Evolutionary conservation across 2,329 filamentous ascomycete species (phyloP).

Genomic region (Hypoxylon sp.): DNA sequence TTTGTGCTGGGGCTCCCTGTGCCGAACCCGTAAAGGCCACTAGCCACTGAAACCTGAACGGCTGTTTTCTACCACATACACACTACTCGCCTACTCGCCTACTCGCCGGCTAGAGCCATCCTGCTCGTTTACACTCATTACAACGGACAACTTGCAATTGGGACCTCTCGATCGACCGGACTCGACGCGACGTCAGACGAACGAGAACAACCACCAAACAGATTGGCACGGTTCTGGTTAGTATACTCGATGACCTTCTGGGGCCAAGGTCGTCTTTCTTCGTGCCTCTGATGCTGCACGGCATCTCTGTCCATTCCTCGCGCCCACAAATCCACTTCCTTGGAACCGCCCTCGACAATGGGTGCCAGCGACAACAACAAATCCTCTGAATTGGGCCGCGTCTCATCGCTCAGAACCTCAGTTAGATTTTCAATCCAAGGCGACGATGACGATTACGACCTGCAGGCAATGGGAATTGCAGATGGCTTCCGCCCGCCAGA

Average conservation of each 20-base stretch:
- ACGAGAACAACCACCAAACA: slow-evolving; percentile 20
- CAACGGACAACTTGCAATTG: slow-evolving; percentile 45
- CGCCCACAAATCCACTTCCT: slow-evolving; percentile 39
- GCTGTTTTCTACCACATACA: slow-evolving; percentile 33
- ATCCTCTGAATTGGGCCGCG: slow-evolving; percentile 59
- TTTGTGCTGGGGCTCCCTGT: slow-evolving; percentile 41
- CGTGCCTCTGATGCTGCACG: slow-evolving; percentile 52
- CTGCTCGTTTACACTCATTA: slow-evolving; percentile 27
- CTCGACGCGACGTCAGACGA: slow-evolving; percentile 19
- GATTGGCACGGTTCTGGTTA: slow-evolving; percentile 18
- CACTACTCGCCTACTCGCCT: slow-evolving; percentile 4
- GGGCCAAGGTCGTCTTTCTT: slow-evolving; percentile 45
- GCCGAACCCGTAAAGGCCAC: slow-evolving; percentile 41
- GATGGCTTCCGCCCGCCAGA: slow-evolving; percentile 54
- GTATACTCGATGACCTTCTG: slow-evolving; percentile 50
- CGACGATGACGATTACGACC: slow-evolving; percentile 65
- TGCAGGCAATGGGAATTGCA: slow-evolving; percentile 66
- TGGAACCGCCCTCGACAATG: slow-evolving; percentile 56
- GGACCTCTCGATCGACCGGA: slow-evolving; percentile 34
- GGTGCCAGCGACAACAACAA: slow-evolving; percentile 56
- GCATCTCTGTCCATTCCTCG: slow-evolving; percentile 45
- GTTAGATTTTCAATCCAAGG: slow-evolving; percentile 56
- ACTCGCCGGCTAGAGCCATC: slow-evolving; percentile 32
- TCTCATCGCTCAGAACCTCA: slow-evolving; percentile 61
- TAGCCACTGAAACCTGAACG: slow-evolving; percentile 41